Evolutionary conservation across 305 asterid genomes (phyloP).

Genomic region (Plantago coronopus): DNA sequence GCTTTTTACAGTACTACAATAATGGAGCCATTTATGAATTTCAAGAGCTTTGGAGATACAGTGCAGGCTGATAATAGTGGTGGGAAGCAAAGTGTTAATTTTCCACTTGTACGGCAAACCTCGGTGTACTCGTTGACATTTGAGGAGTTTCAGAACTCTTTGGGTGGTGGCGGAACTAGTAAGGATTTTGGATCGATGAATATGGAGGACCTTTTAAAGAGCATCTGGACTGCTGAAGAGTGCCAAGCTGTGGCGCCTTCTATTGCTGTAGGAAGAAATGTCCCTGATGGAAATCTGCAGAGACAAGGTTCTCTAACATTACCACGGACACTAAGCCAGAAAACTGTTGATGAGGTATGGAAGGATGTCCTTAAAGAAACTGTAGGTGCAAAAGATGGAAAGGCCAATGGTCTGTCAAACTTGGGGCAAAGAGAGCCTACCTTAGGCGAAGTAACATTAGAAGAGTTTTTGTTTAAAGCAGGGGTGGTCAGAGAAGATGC

Average conservation of each 20-base stretch:
- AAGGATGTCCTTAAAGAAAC: constrained; percentile 63
- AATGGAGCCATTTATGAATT: constrained; percentile 45
- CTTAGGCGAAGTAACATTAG: constrained; percentile 84
- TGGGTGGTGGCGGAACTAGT: constrained; percentile 65
- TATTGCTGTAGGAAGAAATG: constrained; percentile 33
- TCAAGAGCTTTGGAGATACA: constrained; percentile 36
- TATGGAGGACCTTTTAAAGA: constrained; percentile 94
- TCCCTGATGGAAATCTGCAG: constrained; percentile 55
- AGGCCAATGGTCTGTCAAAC: constrained; percentile 29
- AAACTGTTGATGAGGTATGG: constrained; percentile 93
- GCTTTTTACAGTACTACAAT: constrained; percentile 12
- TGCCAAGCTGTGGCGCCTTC: constrained; percentile 42
- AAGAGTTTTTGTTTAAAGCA: constrained; percentile 68
- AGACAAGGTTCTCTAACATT: constrained; percentile 83
- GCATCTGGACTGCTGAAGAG: constrained; percentile 93
- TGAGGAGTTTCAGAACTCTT: constrained; percentile 80
- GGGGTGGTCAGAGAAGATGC: constrained; percentile 80
- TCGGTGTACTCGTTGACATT: constrained; percentile 81
- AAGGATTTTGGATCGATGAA: constrained; percentile 93
- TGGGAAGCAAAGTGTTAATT: constrained; percentile 43
- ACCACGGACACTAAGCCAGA: constrained; percentile 86
- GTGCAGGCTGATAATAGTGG: constrained; percentile 40
- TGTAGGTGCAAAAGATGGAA: constrained; percentile 37
- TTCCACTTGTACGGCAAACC: constrained; percentile 68
- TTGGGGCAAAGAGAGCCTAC: constrained; percentile 64